phyloP scores from a whole-genome alignment of 2,329 filamentous ascomycete genomes.

The Chlorencoelia australis region DNA sequence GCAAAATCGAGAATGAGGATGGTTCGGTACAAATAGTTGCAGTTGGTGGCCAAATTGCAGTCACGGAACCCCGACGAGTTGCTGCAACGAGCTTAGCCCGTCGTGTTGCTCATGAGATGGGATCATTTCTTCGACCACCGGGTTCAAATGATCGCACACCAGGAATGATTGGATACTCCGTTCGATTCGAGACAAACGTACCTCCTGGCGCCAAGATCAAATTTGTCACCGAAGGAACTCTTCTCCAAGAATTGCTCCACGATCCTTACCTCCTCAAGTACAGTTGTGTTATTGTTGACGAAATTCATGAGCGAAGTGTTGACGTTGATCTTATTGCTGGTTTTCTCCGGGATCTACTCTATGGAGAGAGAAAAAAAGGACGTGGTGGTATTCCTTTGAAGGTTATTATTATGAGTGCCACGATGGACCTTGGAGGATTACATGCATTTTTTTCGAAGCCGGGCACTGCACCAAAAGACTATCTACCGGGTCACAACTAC shows the following conservation, averaged over 20 bases:
- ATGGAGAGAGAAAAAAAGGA: slow-evolving; percentile 48
- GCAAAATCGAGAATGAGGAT: slow-evolving; percentile 33
- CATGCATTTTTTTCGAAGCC: slow-evolving; percentile 56
- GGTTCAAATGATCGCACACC: slow-evolving; percentile 4
- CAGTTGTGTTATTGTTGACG: slow-evolving; percentile 84
- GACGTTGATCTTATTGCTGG: slow-evolving; percentile 88
- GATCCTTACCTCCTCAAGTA: slow-evolving; percentile 79
- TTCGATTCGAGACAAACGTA: slow-evolving; percentile 83
- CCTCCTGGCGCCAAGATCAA: slow-evolving; percentile 82
- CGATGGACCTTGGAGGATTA: slow-evolving; percentile 75
- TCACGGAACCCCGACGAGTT: slow-evolving; percentile 88
- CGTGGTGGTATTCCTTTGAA: slow-evolving; percentile 70
- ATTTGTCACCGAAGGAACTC: slow-evolving; percentile 91
- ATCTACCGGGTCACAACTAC: slow-evolving; percentile 23
- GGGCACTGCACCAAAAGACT: slow-evolving; percentile 13
- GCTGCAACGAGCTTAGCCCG: slow-evolving; percentile 85
- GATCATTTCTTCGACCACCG: slow-evolving; percentile 43
- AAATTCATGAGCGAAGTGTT: slow-evolving; percentile 91
- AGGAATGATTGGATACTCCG: slow-evolving; percentile 72
- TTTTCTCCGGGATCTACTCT: slow-evolving; percentile 71
- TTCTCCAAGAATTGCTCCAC: slow-evolving; percentile 83
- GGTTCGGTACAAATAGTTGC: slow-evolving; percentile 33
- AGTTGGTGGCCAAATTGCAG: slow-evolving; percentile 75
- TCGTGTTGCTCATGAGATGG: slow-evolving; percentile 78
- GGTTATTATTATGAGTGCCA: slow-evolving; percentile 94